phyloP scores from a whole-genome alignment of 768 basidiomycete species.

The Phlebiopsis gigantea region DNA sequence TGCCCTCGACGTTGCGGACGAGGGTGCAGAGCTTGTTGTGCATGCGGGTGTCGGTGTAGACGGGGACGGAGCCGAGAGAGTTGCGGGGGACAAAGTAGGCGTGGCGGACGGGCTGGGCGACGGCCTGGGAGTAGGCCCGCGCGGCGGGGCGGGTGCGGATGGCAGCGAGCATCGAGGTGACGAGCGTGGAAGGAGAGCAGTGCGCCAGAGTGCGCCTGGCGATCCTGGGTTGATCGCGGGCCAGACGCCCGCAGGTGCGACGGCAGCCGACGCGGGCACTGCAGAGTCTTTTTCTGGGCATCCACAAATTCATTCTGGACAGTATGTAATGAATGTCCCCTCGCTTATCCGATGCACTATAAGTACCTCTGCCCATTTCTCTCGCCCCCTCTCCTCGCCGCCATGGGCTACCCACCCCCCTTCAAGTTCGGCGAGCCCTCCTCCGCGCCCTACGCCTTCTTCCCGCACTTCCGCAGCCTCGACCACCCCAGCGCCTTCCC shows the following conservation, averaged over 20 bases:
- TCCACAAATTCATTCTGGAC: too few relatives aligned
- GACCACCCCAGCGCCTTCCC: conserved; percentile 1
- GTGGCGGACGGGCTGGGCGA: conserved; percentile 5
- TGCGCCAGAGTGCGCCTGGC: too few relatives aligned
- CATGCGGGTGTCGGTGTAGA: conserved; percentile 72
- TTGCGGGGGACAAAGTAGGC: conserved; percentile 66
- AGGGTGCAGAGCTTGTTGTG: conserved; percentile 53
- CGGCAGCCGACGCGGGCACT: too few relatives aligned
- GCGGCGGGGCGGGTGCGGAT: neutral
- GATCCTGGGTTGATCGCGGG: too few relatives aligned
- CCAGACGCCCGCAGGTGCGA: too few relatives aligned
- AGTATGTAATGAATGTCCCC: too few relatives aligned
- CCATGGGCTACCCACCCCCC: conserved; percentile 4
- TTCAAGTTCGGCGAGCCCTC: conserved; percentile 5
- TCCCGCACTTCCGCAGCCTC: neutral
- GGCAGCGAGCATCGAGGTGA: conserved; percentile 3
- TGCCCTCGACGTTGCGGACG: conserved; percentile 67
- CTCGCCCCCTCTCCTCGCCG: neutral
- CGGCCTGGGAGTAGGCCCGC: neutral
- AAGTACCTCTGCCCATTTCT: neutral
- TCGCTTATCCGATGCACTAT: conserved; percentile 19
- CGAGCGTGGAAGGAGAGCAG: too few relatives aligned
- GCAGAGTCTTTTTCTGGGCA: too few relatives aligned
- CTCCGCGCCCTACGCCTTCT: neutral
- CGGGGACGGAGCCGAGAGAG: conserved; percentile 60